Percentiles rank a stretch among this genome's conserved stretches.
These are phyloP conservation scores for Didymella exigua DNA, from an alignment of 2,329 filamentous ascomycete genomes.

Conservation along the genomic window DNA sequence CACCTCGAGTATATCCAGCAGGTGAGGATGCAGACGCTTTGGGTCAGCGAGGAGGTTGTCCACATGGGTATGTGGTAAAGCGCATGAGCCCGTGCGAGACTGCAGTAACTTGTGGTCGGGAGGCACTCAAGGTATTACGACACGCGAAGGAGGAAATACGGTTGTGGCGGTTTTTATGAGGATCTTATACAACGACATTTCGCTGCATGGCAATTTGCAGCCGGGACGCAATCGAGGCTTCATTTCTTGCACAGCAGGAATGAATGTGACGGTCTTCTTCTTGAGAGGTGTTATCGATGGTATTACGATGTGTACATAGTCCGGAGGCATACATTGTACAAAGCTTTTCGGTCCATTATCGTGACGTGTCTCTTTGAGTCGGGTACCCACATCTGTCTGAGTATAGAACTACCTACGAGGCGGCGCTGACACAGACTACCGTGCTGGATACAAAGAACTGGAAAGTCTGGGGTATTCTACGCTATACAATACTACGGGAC, in stretches of 20 bases:
- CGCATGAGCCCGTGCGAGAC: background rate
- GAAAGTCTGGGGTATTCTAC: too few species aligned
- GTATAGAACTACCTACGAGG: too few species aligned
- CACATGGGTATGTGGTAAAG: background rate
- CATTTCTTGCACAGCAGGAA: background rate
- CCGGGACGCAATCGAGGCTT: background rate
- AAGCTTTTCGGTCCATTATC: background rate
- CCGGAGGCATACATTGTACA: background rate
- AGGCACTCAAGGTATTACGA: background rate
- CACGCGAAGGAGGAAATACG: background rate
- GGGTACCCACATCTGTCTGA: background rate
- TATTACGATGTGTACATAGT: background rate
- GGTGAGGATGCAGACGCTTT: conserved; percentile 24
- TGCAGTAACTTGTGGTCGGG: background rate
- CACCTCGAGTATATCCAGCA: conserved; percentile 32
- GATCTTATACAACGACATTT: too few species aligned
- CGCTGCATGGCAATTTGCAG: background rate
- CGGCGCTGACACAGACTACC: too few species aligned
- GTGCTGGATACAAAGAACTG: too few species aligned
- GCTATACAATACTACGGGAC: too few species aligned
- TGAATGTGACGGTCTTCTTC: background rate
- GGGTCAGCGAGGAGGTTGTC: conserved; percentile 35
- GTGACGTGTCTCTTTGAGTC: background rate
- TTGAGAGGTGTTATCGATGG: background rate
- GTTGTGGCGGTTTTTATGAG: too few species aligned